Percentiles rank a stretch among this genome's conserved stretches.
These are phyloP conservation scores for Xylaria sp. DNA, from an alignment of 2,329 filamentous ascomycete genomes.

Conservation along the genomic window DNA sequence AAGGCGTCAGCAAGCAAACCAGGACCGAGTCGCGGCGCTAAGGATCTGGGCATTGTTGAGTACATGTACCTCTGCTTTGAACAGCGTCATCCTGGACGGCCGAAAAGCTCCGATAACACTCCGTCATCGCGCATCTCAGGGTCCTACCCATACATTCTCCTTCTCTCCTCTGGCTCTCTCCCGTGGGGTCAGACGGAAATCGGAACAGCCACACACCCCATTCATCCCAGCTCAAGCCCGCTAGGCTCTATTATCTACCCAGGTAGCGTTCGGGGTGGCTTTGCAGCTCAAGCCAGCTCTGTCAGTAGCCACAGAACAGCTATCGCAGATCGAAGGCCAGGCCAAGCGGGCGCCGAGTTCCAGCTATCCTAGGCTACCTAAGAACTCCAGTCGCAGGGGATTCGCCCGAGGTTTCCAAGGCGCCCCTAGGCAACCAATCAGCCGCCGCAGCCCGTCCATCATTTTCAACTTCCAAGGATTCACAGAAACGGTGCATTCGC, in stretches of 20 bases:
- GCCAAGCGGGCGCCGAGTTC: no score
- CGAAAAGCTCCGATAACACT: slow-evolving; percentile 23
- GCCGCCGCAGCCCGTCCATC: background rate
- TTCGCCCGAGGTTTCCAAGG: slow-evolving; percentile 17
- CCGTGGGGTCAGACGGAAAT: slow-evolving; percentile 21
- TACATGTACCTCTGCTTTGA: background rate
- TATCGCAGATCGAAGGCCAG: background rate
- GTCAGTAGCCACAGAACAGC: background rate
- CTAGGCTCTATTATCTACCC: background rate
- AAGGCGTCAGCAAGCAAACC: slow-evolving; percentile 4
- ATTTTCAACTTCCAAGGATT: slow-evolving; percentile 10
- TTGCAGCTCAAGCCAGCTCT: background rate
- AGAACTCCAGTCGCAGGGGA: slow-evolving; percentile 13
- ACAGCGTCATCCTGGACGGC: slow-evolving; percentile 20
- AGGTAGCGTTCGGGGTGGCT: background rate
- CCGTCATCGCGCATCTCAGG: slow-evolving; percentile 20
- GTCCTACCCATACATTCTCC: slow-evolving; percentile 5
- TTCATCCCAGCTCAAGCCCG: background rate
- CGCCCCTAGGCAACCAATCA: slow-evolving; percentile 21
- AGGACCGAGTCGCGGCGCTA: slow-evolving; percentile 8
- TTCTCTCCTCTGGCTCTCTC: slow-evolving; percentile 9
- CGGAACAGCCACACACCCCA: slow-evolving; percentile 17
- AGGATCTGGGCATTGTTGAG: slow-evolving; percentile 12
- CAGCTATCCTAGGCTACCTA: slow-evolving; percentile 1
- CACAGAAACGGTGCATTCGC: slow-evolving; percentile 24